Base-by-base conservation (phyloP, 2,329 filamentous ascomycete genomes). In the Ceratocystis variospora region DNA sequence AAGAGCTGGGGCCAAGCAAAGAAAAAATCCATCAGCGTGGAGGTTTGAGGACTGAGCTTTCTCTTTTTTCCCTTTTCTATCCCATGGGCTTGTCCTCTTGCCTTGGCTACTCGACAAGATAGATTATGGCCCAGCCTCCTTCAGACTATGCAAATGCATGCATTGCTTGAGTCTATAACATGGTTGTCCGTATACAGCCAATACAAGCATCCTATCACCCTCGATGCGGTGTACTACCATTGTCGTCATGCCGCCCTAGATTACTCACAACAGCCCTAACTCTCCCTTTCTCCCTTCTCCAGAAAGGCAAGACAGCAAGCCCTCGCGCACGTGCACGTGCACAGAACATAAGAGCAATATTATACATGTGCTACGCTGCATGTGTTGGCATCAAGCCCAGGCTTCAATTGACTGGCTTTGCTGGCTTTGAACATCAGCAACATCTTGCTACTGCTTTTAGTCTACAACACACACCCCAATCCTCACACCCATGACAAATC, bases 1-100 rank as follows among this genome's bases (percentile, higher is more conserved):
- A n/a, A 59, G 28, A 59, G 55, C 55, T n/a, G 55, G 33, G 55
- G 55, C 55, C 55, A 59, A 59, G 55, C 28, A 37, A 31, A 41
- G 12, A 41, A 41, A 37, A 3, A 41, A 41, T 4, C 10, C 37
- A 41, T 15, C 22, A 5, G 22, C 19, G 48, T n/a, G 28, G 17
- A 59, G 31, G 55, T 8, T 33, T 28, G 8, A 19, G 28, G 28
- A 25, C 17, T 17, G 8, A 19, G 28, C 25, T 37, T 37, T 59
- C 28, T 31, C 17, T 28, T 15, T 17, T 37, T 59, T n/a, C 33
- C 55, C n/a, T 6, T 31, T 6, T 17, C 12, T 33, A 4, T 57
- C 28, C 15, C 37, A 12, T 41, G 12, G 10, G 37, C 37, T 7
- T n/a, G 25, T 15, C 17, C 55, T 37, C 55, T 8, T 15, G 19